Evolutionary conservation across 139 green algal genomes (phyloP), one percentile per base, ranked within the genome.

Genomic region (Haematococcus lacustris): DNA sequence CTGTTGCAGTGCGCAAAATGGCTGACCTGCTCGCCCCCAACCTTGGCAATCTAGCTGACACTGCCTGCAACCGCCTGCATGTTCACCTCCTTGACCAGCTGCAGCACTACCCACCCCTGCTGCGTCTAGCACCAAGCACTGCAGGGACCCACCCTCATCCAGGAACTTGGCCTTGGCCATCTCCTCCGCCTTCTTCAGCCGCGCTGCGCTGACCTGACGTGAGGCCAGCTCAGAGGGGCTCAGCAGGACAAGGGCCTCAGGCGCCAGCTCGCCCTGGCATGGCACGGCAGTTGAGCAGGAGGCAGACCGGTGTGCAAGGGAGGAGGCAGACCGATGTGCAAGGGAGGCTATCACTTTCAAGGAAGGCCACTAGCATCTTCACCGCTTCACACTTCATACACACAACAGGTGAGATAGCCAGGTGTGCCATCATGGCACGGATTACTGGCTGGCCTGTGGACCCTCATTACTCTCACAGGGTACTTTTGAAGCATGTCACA

Each of bases 161-260:
- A 96, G 81, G 71, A 95, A 91, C 23, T 85, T 81, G 21, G 71
- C 75, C 75, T 88, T 87, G 51, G 79, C 76, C 71, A 93, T 77
- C 37, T 91, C 87, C 82, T 94, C 85, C 78, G 86, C 73, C 73
- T 85, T 80, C 80, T 89, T 86, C 43, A 70, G 32, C 28, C 90
- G 82, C 86, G 88, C 94, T 71, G 82, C 82, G 41, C 81, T 85
- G 68, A 94, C 80, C 78, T 94, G 86, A 65, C 81, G 74, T 61
- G 64, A 85, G 35, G 73, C 78, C 68, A 93, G 80, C 69, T 91
- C 83, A 0, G 76, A 40, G 0, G 87, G 51, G 1, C 66, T 73
- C 80, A 91, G 85, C 34, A 64, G 78, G 51, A 89, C 85, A n/a
- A 90, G 74, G 32, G 28, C 37, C 17, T 59, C 33, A 1, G 88